phyloP scores from a whole-genome alignment of 139 green algal genomes.

The Chlamydomonas incerta region DNA sequence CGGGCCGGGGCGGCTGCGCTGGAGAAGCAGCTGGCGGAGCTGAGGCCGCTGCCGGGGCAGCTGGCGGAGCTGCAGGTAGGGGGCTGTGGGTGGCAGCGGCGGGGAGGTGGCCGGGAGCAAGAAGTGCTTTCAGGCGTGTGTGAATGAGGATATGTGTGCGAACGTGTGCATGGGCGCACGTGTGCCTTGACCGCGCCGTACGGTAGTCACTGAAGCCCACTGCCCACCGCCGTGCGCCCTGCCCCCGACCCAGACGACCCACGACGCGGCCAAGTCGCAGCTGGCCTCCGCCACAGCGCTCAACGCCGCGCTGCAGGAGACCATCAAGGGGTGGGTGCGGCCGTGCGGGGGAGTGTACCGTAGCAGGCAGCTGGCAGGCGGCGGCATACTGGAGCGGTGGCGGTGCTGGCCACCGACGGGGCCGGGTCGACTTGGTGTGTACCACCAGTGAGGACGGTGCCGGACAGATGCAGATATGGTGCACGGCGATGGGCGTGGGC shows the following conservation, averaged over 20 bases:
- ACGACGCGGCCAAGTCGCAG: constrained; percentile 1
- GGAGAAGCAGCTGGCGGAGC: constrained; percentile 15
- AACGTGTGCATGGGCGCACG: background rate
- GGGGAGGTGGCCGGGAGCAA: background rate
- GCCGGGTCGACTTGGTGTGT: no score
- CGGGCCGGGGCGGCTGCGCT: background rate
- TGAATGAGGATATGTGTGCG: no score
- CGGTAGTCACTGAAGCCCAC: background rate
- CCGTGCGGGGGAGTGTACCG: no score
- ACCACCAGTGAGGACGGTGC: no score
- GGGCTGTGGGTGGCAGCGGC: no score
- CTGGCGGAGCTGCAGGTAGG: constrained; percentile 17
- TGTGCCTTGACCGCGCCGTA: background rate
- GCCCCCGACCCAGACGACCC: background rate
- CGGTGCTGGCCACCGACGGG: no score
- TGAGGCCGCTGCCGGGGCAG: constrained; percentile 15
- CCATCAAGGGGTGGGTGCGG: constrained; percentile 9
- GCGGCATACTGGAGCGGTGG: no score
- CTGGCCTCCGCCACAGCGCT: constrained; percentile 8
- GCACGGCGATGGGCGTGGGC: no score
- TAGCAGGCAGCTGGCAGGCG: no score
- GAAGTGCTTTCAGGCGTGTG: no score
- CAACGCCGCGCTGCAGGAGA: background rate
- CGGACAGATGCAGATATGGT: no score
- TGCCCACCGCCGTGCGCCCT: no score